Evolutionary conservation across 495 filamentous ascomycete species (phyloP).

Genomic region (Daldinia caldariorum): DNA sequence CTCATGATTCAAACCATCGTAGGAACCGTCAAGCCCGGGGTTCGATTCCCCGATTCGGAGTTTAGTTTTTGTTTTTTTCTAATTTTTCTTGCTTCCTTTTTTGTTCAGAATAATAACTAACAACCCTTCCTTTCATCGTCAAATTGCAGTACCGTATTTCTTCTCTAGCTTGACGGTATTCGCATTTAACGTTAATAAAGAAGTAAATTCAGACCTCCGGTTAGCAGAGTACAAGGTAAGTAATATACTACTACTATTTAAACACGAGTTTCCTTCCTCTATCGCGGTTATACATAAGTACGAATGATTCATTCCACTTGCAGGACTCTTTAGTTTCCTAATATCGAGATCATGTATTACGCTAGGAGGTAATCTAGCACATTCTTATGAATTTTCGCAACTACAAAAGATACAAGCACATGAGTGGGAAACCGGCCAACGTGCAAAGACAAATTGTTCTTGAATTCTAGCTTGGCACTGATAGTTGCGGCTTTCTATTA

Average conservation of each 20-base stretch:
- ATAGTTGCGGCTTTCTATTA: not conserved
- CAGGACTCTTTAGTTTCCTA: too few relatives aligned
- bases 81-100: constrained; percentile 14
- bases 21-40: constrained; percentile 50
- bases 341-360: not conserved
- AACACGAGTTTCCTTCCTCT: not conserved
- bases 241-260: too few relatives aligned
- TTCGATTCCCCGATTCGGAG: constrained; percentile 55
- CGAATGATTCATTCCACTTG: not conserved
- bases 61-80: constrained; percentile 24
- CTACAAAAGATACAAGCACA: not conserved
- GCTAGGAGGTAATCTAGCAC: not conserved
- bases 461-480: not conserved
- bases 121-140: too few relatives aligned
- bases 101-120: too few relatives aligned
- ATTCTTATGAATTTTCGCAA: not conserved
- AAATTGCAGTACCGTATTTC: too few relatives aligned
- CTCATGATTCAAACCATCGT: constrained; percentile 29
- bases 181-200: too few relatives aligned
- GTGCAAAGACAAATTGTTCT: not conserved
- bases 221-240: too few relatives aligned
- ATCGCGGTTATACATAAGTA: not conserved
- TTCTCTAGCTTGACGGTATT: too few relatives aligned
- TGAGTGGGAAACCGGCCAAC: not conserved
- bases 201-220: too few relatives aligned